Base-by-base conservation (phyloP, 139 green algal species). In the Tetraselmis chui region DNA sequence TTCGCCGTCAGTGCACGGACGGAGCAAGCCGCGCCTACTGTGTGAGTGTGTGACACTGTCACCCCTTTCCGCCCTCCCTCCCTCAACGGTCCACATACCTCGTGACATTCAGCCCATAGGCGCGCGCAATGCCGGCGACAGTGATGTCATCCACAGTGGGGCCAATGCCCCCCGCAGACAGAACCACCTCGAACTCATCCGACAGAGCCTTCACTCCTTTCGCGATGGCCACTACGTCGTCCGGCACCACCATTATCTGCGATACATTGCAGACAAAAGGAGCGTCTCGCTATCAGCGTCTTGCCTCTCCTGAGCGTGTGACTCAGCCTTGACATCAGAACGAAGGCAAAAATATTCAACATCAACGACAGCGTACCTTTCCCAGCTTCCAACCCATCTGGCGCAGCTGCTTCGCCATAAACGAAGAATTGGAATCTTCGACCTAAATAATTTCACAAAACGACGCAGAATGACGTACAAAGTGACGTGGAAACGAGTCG, bases 211-310 rank as follows among this genome's bases (percentile, higher is more conserved):
- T 79, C 28, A 94, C 86, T 30, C 86, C 87, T 2, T 77, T 67
- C 1, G 90, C 89, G 30, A 97, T 95, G 32, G 85, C 84, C 28
- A 88, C 82, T 28, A 92, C 84, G 32, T 94, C 89, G 79, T 97
- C 94, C 1, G 87, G 84, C 27, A 97, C 86, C 18, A 95, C 85
- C 76, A 91, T 84, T 22, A 94, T 88, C 31, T 91, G 86, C 30
- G 28, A 0, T 2, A 86, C 77, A 32, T 45, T n/a, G 1, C 1
- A 23, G 23, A 27, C 30, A 81, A 27, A 31, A 25, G 1, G 26
- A 1, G n/a, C 24, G 23, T n/a, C 79, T 58, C n/a, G 28, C 45
- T 32, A 0, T 25, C 59, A 83, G 29, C 30, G 2, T 83, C 59
- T 32, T 87, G n/a, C n/a, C n/a, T n/a, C n/a, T n/a, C n/a, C n/a